phyloP scores from a whole-genome alignment of 2,329 filamentous ascomycete genomes.

The Aspergillus udagawae region DNA sequence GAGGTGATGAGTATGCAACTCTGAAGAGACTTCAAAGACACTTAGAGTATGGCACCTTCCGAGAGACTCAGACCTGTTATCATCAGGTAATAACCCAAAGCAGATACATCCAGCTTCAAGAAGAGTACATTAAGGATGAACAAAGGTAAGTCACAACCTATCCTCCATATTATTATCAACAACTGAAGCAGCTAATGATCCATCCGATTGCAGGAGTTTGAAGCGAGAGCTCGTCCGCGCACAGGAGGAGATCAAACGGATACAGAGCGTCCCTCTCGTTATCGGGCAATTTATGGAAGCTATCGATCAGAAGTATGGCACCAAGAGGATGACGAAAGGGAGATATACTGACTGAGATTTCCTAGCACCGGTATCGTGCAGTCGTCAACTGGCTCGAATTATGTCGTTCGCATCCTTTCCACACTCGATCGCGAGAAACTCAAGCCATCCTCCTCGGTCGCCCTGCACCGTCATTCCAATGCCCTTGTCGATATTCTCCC shows the following conservation, averaged over 20 bases:
- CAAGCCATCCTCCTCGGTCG: conserved; percentile 96
- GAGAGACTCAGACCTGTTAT: neutral
- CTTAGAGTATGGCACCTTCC: conserved; percentile 65
- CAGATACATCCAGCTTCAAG: conserved; percentile 92
- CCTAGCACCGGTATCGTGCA: conserved; percentile 93
- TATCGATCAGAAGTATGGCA: conserved; percentile 89
- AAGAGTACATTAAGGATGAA: conserved; percentile 99
- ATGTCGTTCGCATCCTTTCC: conserved; percentile 95
- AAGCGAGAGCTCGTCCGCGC: conserved; percentile 96
- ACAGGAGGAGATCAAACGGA: conserved; percentile 99
- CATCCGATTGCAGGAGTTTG: conserved; percentile 61
- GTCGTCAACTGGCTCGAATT: conserved; percentile 97
- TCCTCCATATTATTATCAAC: neutral
- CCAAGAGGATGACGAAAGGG: neutral
- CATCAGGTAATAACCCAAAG: conserved; percentile 4
- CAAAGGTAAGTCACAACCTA: conserved; percentile 60
- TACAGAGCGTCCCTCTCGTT: conserved; percentile 95
- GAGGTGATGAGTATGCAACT: conserved; percentile 87
- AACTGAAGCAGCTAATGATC: neutral
- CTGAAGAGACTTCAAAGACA: conserved; percentile 96
- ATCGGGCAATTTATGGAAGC: conserved; percentile 99
- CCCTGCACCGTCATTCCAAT: conserved; percentile 96
- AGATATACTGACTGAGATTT: conserved; percentile 6
- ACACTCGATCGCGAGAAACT: conserved; percentile 97
- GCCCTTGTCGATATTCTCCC: conserved; percentile 96